Evolutionary conservation across 1,284 basidiomycete genomes (phyloP), one percentile per base, ranked within the genome.

Genomic region (Ceratobasidium sp.): DNA sequence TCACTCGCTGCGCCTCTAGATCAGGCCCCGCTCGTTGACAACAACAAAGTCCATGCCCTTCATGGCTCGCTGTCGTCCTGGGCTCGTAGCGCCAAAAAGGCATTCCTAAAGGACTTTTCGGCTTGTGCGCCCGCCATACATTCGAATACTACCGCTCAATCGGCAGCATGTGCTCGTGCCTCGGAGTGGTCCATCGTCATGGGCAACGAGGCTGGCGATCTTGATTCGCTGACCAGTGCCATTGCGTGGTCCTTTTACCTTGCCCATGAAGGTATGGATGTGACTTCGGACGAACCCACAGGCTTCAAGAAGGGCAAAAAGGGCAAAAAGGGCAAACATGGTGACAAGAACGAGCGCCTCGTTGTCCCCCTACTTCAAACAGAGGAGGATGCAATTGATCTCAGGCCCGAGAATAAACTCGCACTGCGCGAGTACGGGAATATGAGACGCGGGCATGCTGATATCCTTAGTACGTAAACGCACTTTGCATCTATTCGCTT

Each of bases 181-280:
- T 15, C 60, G 22, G 29, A 47, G 31, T 64, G 60, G 60, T 64
- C 60, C 17, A 64, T 64, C 42, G 60, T 64, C 20, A 64, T 64
- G 60, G 60, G 60, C 60, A 64, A 64, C 60, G 60, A 64, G 47
- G 60, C 60, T 53, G 60, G 60, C 31, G 60, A 64, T 34, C 60
- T 64, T 20, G 60, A 64, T 27, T 64, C 60, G 12, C 49, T 64
- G 15, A 64, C 60, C 15, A 64, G 60, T 34, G 60, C 60, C 32
- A 42, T 64, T 29, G 60, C 60, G 15, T 64, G 60, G 60, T 45
- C 60, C 12, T 64, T 64, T 34, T 64, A 64, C 32, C 60, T 64
- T 3, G 60, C 60, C 8, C 60, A 64, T 22, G 60, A 64, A 42
- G 22, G 25, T 47, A 13, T n/a, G n/a, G n/a, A n/a, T n/a, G n/a